Percentiles rank a stretch among this genome's conserved stretches.
These are phyloP conservation scores for Hypocreales sp. DNA, from an alignment of 2,329 filamentous ascomycete genomes.

Conservation along the genomic window DNA sequence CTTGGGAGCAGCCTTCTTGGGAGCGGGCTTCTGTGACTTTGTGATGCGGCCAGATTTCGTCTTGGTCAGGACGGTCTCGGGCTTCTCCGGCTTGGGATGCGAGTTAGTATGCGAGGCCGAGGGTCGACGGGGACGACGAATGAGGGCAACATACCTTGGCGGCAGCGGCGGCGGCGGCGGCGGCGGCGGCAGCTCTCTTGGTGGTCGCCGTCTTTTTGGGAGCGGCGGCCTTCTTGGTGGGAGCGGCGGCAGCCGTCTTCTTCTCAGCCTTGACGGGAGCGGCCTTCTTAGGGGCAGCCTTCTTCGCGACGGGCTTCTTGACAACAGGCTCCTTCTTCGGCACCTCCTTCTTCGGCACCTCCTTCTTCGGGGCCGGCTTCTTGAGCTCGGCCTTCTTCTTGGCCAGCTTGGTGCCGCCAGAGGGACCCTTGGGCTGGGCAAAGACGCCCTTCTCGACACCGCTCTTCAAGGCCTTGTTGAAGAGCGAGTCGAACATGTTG, in stretches of 20 bases:
- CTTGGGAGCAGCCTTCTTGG: constrained; percentile 30
- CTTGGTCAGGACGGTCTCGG: constrained; percentile 53
- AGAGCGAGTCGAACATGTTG: constrained; percentile 53
- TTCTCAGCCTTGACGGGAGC: constrained; percentile 47
- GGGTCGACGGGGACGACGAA: too few species aligned
- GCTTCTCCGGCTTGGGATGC: constrained; percentile 48
- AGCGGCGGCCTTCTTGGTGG: constrained; percentile 14
- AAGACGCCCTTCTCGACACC: constrained; percentile 83
- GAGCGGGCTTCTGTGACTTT: constrained; percentile 41
- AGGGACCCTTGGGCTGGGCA: constrained; percentile 79
- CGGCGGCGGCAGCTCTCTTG: constrained; percentile 32
- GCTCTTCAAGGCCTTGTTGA: constrained; percentile 71
- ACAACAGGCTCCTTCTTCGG: constrained; percentile 15
- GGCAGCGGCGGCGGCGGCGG: constrained; percentile 9
- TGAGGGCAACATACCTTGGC: constrained; percentile 12
- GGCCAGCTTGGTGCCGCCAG: constrained; percentile 81
- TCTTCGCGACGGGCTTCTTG: constrained; percentile 10
- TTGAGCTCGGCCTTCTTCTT: constrained; percentile 48
- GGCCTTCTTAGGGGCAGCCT: constrained; percentile 13
- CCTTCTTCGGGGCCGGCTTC: constrained; percentile 19
- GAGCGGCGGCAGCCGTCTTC: constrained; percentile 22
- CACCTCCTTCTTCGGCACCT: constrained; percentile 15
- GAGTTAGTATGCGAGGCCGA: too few species aligned
- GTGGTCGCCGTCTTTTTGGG: constrained; percentile 14
- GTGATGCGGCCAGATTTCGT: constrained; percentile 78